Percentiles rank a stretch among this genome's conserved stretches.
Evolutionary conservation across 371 early-diverging fungal species (phyloP).

Genomic region (Dinochytrium kinnereticum): DNA sequence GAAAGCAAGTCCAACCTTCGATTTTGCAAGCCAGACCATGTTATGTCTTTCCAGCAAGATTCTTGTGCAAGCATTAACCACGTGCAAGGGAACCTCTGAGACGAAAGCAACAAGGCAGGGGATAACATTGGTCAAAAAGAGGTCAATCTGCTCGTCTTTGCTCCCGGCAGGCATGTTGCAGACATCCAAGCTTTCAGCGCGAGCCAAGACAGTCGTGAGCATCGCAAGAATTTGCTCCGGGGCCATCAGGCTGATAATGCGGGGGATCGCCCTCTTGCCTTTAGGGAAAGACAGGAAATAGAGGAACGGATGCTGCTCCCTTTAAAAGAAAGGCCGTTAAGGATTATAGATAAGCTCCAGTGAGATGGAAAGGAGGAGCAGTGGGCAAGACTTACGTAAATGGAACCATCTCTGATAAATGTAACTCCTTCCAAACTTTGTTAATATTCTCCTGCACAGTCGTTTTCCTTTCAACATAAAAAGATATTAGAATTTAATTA

Average conservation of each 20-base stretch:
- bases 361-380: no score
- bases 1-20: conserved; percentile 83
- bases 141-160: conserved; percentile 66
- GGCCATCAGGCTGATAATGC: conserved; percentile 77
- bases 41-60: conserved; percentile 88
- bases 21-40: conserved; percentile 79
- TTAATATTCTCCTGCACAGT: conserved; percentile 59
- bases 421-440: conserved; percentile 69
- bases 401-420: conserved; percentile 63
- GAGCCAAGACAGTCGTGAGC: conserved; percentile 76
- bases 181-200: conserved; percentile 85
- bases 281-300: conserved; percentile 69
- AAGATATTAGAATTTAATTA: background rate
- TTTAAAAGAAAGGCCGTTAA: conserved; percentile 11
- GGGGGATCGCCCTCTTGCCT: conserved; percentile 84
- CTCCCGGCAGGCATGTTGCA: conserved; percentile 64
- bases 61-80: conserved; percentile 77
- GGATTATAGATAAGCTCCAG: background rate
- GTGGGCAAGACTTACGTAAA: conserved; percentile 51
- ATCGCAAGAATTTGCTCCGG: conserved; percentile 79
- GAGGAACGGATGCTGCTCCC: conserved; percentile 53
- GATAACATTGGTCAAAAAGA: conserved; percentile 82
- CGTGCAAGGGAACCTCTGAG: conserved; percentile 79
- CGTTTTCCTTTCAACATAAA: no score
- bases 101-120: conserved; percentile 82